Conservation (phyloP, 2,329 filamentous ascomycete species). For the Parastagonospora avenae region DNA sequence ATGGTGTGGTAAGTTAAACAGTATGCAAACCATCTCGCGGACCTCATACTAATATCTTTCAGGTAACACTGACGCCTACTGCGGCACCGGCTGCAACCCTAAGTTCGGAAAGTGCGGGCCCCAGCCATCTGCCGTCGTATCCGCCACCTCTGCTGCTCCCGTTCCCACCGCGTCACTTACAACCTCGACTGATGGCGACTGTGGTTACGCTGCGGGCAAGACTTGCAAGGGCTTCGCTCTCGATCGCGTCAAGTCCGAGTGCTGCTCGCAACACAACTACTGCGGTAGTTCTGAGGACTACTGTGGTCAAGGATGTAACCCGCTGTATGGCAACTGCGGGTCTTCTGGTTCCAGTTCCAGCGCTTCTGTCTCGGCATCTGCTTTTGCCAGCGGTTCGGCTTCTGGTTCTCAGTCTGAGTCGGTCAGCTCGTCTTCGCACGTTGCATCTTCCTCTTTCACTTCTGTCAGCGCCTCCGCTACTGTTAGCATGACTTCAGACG, state of each 20-base stretch:
- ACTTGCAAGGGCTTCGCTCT: constrained; percentile 35
- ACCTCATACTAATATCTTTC: no score
- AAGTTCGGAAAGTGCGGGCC: constrained; percentile 19
- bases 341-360: constrained; percentile 8
- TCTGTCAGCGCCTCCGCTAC: background rate
- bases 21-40: no score
- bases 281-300: constrained; percentile 38
- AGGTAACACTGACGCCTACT: constrained; percentile 21
- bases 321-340: constrained; percentile 33
- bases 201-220: constrained; percentile 15
- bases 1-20: constrained; percentile 36
- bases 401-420: constrained; percentile 16
- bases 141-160: constrained; percentile 2
- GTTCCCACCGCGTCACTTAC: constrained; percentile 7
- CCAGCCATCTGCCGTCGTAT: background rate
- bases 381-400: constrained; percentile 10
- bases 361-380: background rate
- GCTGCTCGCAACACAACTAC: constrained; percentile 52
- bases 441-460: constrained; percentile 9
- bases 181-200: constrained; percentile 10
- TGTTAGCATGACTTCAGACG: background rate
- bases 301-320: constrained; percentile 25
- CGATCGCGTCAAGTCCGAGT: constrained; percentile 22
- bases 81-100: constrained; percentile 29
- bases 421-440: constrained; percentile 4